Base-by-base conservation (phyloP, 441 rosid species). In the Manihot esculenta region DNA sequence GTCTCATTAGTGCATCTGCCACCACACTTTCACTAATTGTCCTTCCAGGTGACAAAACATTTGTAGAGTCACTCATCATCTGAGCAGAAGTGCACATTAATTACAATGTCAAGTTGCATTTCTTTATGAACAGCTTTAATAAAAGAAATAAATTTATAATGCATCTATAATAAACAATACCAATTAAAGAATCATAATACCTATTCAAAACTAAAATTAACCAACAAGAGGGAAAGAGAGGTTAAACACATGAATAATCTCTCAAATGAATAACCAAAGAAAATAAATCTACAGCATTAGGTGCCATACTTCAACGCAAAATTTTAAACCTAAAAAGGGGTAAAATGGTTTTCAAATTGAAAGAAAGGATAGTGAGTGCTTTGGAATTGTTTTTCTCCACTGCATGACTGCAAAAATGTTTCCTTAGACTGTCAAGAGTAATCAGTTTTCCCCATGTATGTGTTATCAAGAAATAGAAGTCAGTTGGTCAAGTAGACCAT, bases 61-160 rank as follows among this genome's bases (percentile, higher is more conserved):
- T 94, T 69, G 99, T 94, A 30, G 99, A 94, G 83, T 94, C 99
- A 51, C 97, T 94, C 99, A 92, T 92, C 99, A 94, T 94, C 99
- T 94, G 85, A 74, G 72, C 62, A 77, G 44, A 7, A 4, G 42
- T 24, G 64, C 26, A 65, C 79, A 69, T 63, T 42, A 55, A 64
- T 59, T 59, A 64, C 65, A 70, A 62, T 45, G 67, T 27, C 73
- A 27, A 60, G 24, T 24, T 13, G 3, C 41, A 41, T 45, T 41
- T 42, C 51, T 38, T 69, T 10, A 27, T 48, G 38, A 53, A 11
- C 10, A 61, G 15, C 41, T 47, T 54, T 27, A 41, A 26, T 35
- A 26, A 64, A 26, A 24, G 24, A 64, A 53, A 18, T 38, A 65
- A 35, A 61, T 51, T 62, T 61, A 77, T 58, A 72, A 38, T 51